phyloP scores from a whole-genome alignment of 129 eudicot genomes.

The Logfia minima region DNA sequence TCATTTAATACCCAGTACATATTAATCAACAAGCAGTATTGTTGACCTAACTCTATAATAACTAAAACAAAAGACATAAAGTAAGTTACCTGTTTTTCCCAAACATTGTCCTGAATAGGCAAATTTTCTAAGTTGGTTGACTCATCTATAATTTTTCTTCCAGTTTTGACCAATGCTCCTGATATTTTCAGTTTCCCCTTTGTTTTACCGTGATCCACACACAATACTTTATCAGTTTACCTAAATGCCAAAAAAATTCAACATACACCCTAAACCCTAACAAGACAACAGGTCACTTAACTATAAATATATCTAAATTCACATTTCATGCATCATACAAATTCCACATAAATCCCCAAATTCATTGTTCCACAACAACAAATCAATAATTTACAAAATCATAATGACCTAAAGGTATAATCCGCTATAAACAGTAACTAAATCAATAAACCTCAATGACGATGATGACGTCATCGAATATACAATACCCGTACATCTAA shows the following conservation, averaged over 20 bases:
- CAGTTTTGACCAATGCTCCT: slow-evolving; percentile 21
- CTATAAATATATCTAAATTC: not conserved
- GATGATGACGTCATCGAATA: not conserved
- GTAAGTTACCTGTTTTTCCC: slow-evolving; percentile 33
- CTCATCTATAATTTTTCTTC: slow-evolving; percentile 20
- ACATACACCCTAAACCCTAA: slow-evolving; percentile 28
- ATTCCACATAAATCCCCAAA: slow-evolving; percentile 22
- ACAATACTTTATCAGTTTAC: not conserved
- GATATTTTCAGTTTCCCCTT: slow-evolving; percentile 15
- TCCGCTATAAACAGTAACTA: slow-evolving; percentile 17
- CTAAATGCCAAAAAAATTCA: slow-evolving; percentile 1
- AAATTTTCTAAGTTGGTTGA: slow-evolving; percentile 19
- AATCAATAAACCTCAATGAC: slow-evolving; percentile 26
- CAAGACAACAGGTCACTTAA: not conserved
- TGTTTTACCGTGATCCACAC: slow-evolving; percentile 6
- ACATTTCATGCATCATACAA: no score
- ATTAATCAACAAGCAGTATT: not conserved
- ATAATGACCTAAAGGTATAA: slow-evolving; percentile 26
- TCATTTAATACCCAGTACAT: not conserved
- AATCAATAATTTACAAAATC: not conserved
- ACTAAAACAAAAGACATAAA: slow-evolving; percentile 12
- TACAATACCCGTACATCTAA: not conserved
- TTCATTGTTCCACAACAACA: slow-evolving; percentile 19
- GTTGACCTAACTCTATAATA: slow-evolving; percentile 31
- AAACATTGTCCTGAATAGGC: slow-evolving; percentile 11